Base-by-base conservation (phyloP, 371 early-diverging fungal species). In the Parasitella parasitica region DNA sequence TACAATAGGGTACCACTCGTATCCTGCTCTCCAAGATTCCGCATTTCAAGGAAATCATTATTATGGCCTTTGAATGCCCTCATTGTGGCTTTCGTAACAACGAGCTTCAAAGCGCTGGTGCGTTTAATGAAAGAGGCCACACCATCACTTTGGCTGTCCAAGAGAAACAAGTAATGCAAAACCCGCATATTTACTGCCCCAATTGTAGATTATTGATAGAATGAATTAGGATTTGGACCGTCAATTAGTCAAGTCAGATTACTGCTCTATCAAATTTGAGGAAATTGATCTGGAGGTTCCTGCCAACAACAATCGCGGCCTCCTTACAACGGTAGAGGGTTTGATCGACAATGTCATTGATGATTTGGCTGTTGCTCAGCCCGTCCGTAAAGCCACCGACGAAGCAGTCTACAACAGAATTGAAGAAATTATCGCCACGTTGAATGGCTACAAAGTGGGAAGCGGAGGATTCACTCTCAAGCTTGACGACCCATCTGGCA, bases 11-110 rank as follows among this genome's bases (percentile, higher is more conserved):
- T 65, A 86, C 72, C 15, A 95, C 96, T 37, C 83, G 91, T 32
- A 75, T 96, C 34, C 82, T 97, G 46, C 83, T 96, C 52, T 96
- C 97, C 28, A 89, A 87, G 66, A 93, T 97, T 63, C 97, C 97
- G 39, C 94, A 97, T 74, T 97, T 96, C 80, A 88, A 77, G 81
- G 96, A 96, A 61, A 85, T 97, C 38, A 89, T 97, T 55, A 69
- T 97, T 34, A 92, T 93, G 92, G 93, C 95, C 24, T 97, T 97
- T 69, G 93, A 96, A 68, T 97, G 97, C 71, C 88, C 90, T 38
- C 94, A 95, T 80, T 97, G 97, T 74, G 91, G 90, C 6, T 83
- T 87, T 71, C 82, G 82, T 59, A 94, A 94, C 77, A 97, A 94
- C 74, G 96, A 95, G 75, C 82, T 95, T 38, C 96, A 94, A 77